phyloP scores from a whole-genome alignment of 768 basidiomycete genomes.

The Mycena venus region DNA sequence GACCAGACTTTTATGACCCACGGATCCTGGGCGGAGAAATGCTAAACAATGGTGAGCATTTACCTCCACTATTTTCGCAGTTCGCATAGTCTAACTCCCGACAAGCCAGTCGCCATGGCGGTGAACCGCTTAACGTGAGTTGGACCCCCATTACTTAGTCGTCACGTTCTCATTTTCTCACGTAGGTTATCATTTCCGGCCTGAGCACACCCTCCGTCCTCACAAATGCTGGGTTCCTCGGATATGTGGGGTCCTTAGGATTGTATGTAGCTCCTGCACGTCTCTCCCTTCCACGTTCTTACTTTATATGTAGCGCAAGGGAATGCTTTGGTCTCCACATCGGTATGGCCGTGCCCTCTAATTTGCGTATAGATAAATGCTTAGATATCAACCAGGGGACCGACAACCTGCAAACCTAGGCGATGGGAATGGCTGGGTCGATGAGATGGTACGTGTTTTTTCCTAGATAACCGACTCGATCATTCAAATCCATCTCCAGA shows the following conservation, averaged over 20 bases:
- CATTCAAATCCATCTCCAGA: background rate
- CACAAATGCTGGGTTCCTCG: constrained; percentile 3
- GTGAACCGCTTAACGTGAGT: constrained; percentile 22
- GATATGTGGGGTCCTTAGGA: constrained; percentile 1
- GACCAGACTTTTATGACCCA: constrained; percentile 16
- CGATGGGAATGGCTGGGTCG: constrained; percentile 19
- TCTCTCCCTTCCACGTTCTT: background rate
- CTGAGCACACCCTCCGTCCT: constrained; percentile 16
- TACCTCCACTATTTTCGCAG: too few relatives aligned
- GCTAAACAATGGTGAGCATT: constrained; percentile 3
- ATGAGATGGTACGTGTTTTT: constrained; percentile 1
- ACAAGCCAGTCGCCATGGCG: background rate
- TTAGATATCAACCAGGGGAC: background rate
- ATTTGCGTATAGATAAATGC: too few relatives aligned
- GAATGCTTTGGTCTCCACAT: constrained; percentile 16
- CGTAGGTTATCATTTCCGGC: constrained; percentile 20
- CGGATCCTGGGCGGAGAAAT: background rate
- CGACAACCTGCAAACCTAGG: constrained; percentile 21
- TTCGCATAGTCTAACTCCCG: background rate
- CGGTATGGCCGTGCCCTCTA: background rate
- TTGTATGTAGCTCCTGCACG: background rate
- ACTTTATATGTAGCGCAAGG: background rate
- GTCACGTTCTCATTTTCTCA: too few relatives aligned
- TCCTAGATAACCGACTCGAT: background rate
- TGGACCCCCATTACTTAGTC: background rate